Evolutionary conservation across 2,329 filamentous ascomycete genomes (phyloP).

Genomic region (Aspergillus oerlinghausenensis): DNA sequence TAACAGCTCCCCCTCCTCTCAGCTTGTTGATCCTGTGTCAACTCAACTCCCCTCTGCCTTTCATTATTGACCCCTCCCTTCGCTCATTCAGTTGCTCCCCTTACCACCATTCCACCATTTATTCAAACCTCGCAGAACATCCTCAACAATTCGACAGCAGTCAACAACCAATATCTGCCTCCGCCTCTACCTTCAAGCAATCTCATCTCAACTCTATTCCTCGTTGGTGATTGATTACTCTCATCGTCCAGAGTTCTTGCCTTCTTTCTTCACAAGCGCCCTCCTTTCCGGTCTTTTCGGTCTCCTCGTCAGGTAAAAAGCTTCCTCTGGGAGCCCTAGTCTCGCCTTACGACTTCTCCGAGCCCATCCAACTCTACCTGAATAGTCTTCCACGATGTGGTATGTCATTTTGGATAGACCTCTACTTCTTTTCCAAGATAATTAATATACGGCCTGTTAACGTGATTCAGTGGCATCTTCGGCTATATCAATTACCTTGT

Average conservation of each 20-base stretch:
- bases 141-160: slow-evolving; percentile 6
- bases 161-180: slow-evolving; percentile 3
- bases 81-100: background rate
- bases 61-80: background rate
- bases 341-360: background rate
- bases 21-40: slow-evolving; percentile 12
- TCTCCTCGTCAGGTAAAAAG: background rate
- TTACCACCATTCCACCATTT: slow-evolving; percentile 3
- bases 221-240: background rate
- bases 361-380: background rate
- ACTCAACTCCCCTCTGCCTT: background rate
- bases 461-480: slow-evolving; percentile 47
- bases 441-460: slow-evolving; percentile 9
- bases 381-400: slow-evolving; percentile 29
- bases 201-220: slow-evolving; percentile 8
- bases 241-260: background rate
- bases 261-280: slow-evolving; percentile 11
- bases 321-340: background rate
- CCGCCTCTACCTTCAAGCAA: slow-evolving; percentile 9
- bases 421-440: background rate
- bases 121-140: slow-evolving; percentile 1
- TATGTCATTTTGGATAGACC: slow-evolving; percentile 16
- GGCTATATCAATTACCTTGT: slow-evolving; percentile 99
- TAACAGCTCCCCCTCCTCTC: slow-evolving; percentile 20
- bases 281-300: slow-evolving; percentile 1